Base-by-base conservation (phyloP, 352 stramenopile genomes). In the Pythium inflatum region DNA sequence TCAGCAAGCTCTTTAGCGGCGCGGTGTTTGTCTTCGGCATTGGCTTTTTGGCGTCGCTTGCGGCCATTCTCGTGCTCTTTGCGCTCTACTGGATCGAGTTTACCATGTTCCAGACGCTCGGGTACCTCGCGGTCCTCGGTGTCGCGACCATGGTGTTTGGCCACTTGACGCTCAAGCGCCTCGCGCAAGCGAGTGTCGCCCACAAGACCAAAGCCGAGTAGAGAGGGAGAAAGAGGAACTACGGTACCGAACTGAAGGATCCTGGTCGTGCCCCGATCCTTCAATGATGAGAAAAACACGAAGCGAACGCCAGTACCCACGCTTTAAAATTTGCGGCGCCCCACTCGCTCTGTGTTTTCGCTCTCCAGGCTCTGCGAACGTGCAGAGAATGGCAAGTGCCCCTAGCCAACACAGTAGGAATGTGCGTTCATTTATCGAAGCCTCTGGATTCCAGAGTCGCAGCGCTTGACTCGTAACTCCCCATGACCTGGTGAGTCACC, bases 11-110 rank as follows among this genome's bases (percentile, higher is more conserved):
- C 22, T 91, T 93, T 55, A 70, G 80, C 51, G 78, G 79, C 64
- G 77, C 77, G 48, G 73, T 90, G 38, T 81, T 94, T 64, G 73
- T 88, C 16, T 91, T 90, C 61, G 85, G 86, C 73, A 70, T 73
- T 27, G 80, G 86, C 57, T 94, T 97, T 74, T 67, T 95, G 41
- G 77, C 65, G 27, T 95, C 87, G 54, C 72, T 97, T 30, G 80
- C 73, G 6, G 83, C 73, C 18, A 94, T 92, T 63, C 76, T 96
- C 11, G 78, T 67, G 66, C 88, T 97, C 50, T 97, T 95, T 62
- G 88, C 71, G 24, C 71, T 83, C 49, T 96, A 96, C 83, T 97
- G 90, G 90, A 79, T 95, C 50, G 78, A 93, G 74, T 79, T 97
- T 68, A 96, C 88, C 61, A 96, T 97, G 88, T 94, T 89, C 82